Conservation (phyloP, 2,329 filamentous ascomycete genomes). For the Tolypocladium guangdongense region DNA sequence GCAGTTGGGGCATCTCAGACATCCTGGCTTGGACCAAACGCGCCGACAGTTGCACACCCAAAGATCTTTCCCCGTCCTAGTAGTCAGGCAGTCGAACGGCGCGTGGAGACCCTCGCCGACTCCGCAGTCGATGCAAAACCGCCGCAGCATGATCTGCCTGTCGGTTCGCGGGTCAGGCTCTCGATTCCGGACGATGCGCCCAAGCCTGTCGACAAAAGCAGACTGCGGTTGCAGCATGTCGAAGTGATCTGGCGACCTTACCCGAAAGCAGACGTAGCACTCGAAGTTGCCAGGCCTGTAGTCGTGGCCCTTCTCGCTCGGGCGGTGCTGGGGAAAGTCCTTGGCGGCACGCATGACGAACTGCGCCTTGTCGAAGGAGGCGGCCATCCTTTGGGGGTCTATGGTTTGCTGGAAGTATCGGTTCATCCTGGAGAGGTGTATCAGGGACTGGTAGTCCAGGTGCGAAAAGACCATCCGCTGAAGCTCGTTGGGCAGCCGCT, state of each 20-base stretch:
- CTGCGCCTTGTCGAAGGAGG: slow-evolving; percentile 23
- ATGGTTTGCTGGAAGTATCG: slow-evolving; percentile 21
- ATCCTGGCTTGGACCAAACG: slow-evolving; percentile 25
- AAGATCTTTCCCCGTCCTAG: slow-evolving; percentile 24
- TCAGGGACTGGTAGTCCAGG: slow-evolving; percentile 30
- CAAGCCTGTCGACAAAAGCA: slow-evolving; percentile 20
- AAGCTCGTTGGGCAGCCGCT: slow-evolving; percentile 22
- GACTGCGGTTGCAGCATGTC: slow-evolving; percentile 23
- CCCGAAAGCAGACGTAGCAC: slow-evolving; percentile 30
- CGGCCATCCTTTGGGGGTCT: slow-evolving; percentile 23
- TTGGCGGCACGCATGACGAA: slow-evolving; percentile 31
- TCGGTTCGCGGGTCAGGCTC: slow-evolving; percentile 15
- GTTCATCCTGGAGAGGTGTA: slow-evolving; percentile 26
- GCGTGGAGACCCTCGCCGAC: slow-evolving; percentile 24
- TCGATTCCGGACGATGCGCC: slow-evolving; percentile 18
- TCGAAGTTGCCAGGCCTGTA: slow-evolving; percentile 30
- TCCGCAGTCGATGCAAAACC: slow-evolving; percentile 32
- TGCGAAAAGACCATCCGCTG: slow-evolving; percentile 21
- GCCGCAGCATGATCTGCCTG: slow-evolving; percentile 20
- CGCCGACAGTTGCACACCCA: slow-evolving; percentile 28
- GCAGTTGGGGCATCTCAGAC: slow-evolving; percentile 24
- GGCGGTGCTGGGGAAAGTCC: slow-evolving; percentile 28
- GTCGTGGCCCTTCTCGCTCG: slow-evolving; percentile 23
- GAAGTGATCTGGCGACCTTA: slow-evolving; percentile 27
- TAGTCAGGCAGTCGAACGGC: slow-evolving; percentile 25